These are phyloP conservation scores for Talaromyces sp. DNA, from an alignment of 2,329 filamentous ascomycete species.

Conservation along the genomic window DNA sequence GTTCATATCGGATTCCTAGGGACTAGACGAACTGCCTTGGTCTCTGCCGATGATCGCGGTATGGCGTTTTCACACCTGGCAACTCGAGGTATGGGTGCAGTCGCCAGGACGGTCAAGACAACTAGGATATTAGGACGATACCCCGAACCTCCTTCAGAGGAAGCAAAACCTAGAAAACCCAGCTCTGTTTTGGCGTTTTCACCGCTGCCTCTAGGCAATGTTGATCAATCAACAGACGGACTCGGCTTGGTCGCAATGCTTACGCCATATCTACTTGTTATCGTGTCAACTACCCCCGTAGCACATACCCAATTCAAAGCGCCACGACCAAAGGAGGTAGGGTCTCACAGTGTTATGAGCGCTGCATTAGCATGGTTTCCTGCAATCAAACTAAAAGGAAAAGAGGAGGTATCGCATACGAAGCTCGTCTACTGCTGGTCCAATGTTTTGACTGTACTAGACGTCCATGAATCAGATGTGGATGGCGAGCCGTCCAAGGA, in stretches of 20 bases:
- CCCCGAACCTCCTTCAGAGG: constrained; percentile 63
- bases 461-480: constrained; percentile 70
- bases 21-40: constrained; percentile 86
- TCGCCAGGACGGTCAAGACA: constrained; percentile 83
- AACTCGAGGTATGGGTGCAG: constrained; percentile 80
- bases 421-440: constrained; percentile 99
- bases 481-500: constrained; percentile 64
- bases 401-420: constrained; percentile 65
- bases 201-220: constrained; percentile 87
- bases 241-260: constrained; percentile 93
- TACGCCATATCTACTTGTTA: constrained; percentile 90
- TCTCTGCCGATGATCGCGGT: constrained; percentile 89
- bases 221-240: constrained; percentile 80
- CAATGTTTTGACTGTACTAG: constrained; percentile 89
- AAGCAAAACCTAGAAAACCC: constrained; percentile 73
- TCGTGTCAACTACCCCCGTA: constrained; percentile 94
- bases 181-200: constrained; percentile 94
- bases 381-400: constrained; percentile 82
- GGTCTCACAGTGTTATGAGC: constrained; percentile 85
- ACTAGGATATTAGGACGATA: constrained; percentile 90
- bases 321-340: constrained; percentile 83
- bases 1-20: constrained; percentile 94
- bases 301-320: constrained; percentile 97
- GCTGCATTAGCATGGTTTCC: constrained; percentile 97
- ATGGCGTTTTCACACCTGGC: constrained; percentile 99